Evolutionary conservation across 495 filamentous ascomycete genomes (phyloP).

Genomic region (Aspergillus cavernicola): DNA sequence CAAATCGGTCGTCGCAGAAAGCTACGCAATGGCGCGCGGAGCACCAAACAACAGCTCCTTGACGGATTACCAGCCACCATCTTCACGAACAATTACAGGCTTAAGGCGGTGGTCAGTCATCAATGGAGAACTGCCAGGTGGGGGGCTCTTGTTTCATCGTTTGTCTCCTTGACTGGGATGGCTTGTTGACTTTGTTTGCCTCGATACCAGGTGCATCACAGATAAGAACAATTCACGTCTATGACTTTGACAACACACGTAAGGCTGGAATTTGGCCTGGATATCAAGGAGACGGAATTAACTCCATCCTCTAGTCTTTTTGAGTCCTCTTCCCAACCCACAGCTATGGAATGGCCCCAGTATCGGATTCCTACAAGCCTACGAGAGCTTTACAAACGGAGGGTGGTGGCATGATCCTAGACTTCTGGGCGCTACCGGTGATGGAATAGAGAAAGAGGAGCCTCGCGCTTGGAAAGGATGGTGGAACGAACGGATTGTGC

Average conservation of each 20-base stretch:
- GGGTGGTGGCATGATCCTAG: slow-evolving; percentile 97
- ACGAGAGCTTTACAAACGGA: slow-evolving; percentile 74
- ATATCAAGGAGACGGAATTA: slow-evolving; percentile 12
- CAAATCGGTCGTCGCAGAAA: slow-evolving; percentile 38
- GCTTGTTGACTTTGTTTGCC: slow-evolving; percentile 5
- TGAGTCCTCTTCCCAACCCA: slow-evolving; percentile 81
- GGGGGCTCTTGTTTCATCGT: slow-evolving; percentile 10
- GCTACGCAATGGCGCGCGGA: slow-evolving; percentile 29
- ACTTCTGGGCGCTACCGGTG: slow-evolving; percentile 81
- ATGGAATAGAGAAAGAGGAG: slow-evolving; percentile 81
- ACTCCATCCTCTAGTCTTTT: slow-evolving; percentile 63
- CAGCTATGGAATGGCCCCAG: slow-evolving; percentile 80
- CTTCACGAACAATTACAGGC: slow-evolving; percentile 62
- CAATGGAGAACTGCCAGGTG: slow-evolving; percentile 66
- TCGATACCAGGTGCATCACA: slow-evolving; percentile 49
- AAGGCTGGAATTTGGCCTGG: slow-evolving; percentile 25
- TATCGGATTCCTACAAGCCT: slow-evolving; percentile 68
- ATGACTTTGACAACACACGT: slow-evolving; percentile 99
- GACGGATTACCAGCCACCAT: slow-evolving; percentile 14
- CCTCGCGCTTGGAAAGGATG: slow-evolving; percentile 81
- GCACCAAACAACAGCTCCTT: slow-evolving; percentile 18
- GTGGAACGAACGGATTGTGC: slow-evolving; percentile 92
- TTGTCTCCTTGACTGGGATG: slow-evolving; percentile 9
- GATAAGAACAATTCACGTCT: slow-evolving; percentile 83
- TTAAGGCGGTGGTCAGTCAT: slow-evolving; percentile 78